Evolutionary conservation across 495 filamentous ascomycete genomes (phyloP), one percentile per base, ranked within the genome.

Genomic region (Chaetomium tenue): DNA sequence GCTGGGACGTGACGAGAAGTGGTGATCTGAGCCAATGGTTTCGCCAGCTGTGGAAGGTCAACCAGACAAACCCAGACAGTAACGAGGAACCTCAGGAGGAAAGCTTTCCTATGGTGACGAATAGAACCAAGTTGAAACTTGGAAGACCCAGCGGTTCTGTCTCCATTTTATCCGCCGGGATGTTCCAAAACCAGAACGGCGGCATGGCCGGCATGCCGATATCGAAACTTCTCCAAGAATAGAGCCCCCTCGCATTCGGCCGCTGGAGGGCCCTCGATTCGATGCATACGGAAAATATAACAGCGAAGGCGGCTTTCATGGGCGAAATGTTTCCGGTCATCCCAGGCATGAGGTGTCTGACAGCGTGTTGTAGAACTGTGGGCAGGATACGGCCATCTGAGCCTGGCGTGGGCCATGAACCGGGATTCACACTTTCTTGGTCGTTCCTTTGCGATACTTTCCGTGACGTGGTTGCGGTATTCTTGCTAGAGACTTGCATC

Each of bases 81-180:
- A 22, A 42, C 33, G 1, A 2, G 13, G 4, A 46, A 46, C 26
- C 25, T 22, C 23, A 26, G 13, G 20, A 22, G 3, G 55, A 46
- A 46, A 12, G 55, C 30, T 0, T 33, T 23, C 3, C 20, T 33
- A 42, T 57, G 54, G 33, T 57, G 48, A 8, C 48, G 48, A 26
- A 26, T 52, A 3, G 48, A 12, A 23, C 33, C 28, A 22, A 23
- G n/a, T 18, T n/a, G 15, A 18, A 44, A 9, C 5, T 44, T 9
- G 40, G 18, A 20, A 20, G 16, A 33, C 12, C 33, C 23, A 25
- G 33, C 3, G 4, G 23, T 42, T 42, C n/a, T 42, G 37, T 25
- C 20, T 5, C 18, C 46, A 47, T 39, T 60, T 51, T 60, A 60
- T 40, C 44, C 44, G 44, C 58, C 46, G 58, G 58, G 3, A 51